Base-by-base conservation (phyloP, 129 eudicot species). In the Dittrichia graveolens region DNA sequence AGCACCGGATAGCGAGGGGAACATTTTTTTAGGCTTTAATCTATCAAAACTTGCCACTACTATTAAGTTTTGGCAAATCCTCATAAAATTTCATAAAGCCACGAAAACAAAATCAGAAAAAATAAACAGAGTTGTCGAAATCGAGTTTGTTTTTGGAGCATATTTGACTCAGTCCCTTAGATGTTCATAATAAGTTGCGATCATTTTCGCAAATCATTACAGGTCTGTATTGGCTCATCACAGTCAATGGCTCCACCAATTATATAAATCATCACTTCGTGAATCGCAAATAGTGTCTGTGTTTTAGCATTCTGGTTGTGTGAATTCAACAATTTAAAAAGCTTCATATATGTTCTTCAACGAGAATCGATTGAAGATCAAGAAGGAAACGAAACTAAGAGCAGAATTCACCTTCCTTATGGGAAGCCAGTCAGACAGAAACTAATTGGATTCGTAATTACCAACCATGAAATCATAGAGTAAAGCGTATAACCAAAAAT, bases 181-280 rank as follows among this genome's bases (percentile, higher is more conserved):
- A 90, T 87, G 96, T 90, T 90, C 96, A 85, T 75, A 67, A 83
- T 59, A 31, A 71, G 0, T 74, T 87, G 96, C 94, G 94, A 90
- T 90, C 96, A 90, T 90, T 0, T 76, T 80, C 96, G 89, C 94
- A 90, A 81, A 45, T 90, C 96, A 90, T 87, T 78, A 86, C 95
- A 88, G 95, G 88, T 88, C 95, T 88, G 95, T 85, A 67, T 76
- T 65, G 68, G 69, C 88, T 82, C 95, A 88, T 88, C 95, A 77
- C 35, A 2, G 86, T 76, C 78, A 10, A 60, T 13, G n/a, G 15
- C 40, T 18, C 55, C 74, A 10, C 31, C 3, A 34, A 35, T 1
- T 11, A 18, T 9, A 19, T 4, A 52, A 7, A 55, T 4, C 11
- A 10, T 65, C 53, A 19, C 4, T 2, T 18, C 15, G 10, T 5